Evolutionary conservation across 2,329 filamentous ascomycete species (phyloP).

Genomic region (Aspergillus proliferans): DNA sequence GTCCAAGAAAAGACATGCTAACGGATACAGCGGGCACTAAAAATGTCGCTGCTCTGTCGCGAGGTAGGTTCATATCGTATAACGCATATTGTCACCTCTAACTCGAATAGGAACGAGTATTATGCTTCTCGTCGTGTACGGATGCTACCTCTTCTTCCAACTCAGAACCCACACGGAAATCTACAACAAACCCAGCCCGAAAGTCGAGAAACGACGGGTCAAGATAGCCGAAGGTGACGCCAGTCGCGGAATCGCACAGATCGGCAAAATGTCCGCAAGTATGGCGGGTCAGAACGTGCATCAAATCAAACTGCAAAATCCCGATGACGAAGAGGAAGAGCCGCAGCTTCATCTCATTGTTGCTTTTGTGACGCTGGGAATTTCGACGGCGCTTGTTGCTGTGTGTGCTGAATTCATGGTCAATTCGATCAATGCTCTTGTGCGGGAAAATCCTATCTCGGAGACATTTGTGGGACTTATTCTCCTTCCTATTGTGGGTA

Average conservation of each 20-base stretch:
- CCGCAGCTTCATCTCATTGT: constrained; percentile 68
- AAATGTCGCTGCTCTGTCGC: constrained; percentile 26
- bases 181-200: constrained; percentile 74
- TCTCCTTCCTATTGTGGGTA: constrained; percentile 59
- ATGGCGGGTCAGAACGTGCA: constrained; percentile 46
- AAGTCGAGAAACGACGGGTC: constrained; percentile 56
- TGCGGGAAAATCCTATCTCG: constrained; percentile 43
- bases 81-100: background rate
- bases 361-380: constrained; percentile 63
- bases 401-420: constrained; percentile 67
- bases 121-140: constrained; percentile 79
- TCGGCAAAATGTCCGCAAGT: constrained; percentile 48
- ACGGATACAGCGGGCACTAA: constrained; percentile 18
- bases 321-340: constrained; percentile 65
- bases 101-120: constrained; percentile 50
- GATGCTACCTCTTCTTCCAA: constrained; percentile 81
- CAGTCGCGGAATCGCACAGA: constrained; percentile 45
- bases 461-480: constrained; percentile 60
- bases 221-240: constrained; percentile 47
- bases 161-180: constrained; percentile 75
- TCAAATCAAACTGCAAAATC: constrained; percentile 45
- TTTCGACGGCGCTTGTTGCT: constrained; percentile 73
- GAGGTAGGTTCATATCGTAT: constrained; percentile 17
- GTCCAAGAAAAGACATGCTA: constrained; percentile 1
- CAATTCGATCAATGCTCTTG: constrained; percentile 52